phyloP scores from a whole-genome alignment of 306 rosid species.

The Morella rubra region DNA sequence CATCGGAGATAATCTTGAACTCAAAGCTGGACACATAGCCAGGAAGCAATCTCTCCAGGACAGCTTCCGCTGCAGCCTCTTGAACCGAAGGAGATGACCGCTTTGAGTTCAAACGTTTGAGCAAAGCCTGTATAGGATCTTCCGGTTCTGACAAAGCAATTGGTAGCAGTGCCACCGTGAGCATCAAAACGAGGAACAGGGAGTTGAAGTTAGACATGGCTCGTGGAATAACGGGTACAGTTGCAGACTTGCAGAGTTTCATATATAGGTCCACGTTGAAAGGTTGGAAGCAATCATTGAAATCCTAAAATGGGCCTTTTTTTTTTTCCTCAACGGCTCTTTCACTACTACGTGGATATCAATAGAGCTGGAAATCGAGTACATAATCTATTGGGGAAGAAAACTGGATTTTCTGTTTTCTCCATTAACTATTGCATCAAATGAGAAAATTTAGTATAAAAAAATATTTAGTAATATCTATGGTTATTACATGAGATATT shows the following conservation, averaged over 20 bases:
- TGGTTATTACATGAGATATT: too few species aligned
- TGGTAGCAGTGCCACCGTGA: slow-evolving; percentile 27
- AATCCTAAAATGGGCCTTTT: too few species aligned
- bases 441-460: too few species aligned
- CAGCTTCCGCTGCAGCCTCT: slow-evolving; percentile 66
- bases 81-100: slow-evolving; percentile 63
- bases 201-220: slow-evolving; percentile 43
- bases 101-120: slow-evolving; percentile 66
- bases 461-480: too few species aligned
- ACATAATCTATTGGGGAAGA: too few species aligned
- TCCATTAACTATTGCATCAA: too few species aligned
- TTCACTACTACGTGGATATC: too few species aligned
- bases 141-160: slow-evolving; percentile 41
- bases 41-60: slow-evolving; percentile 72
- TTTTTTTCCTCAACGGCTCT: too few species aligned
- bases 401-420: too few species aligned
- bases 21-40: slow-evolving; percentile 58
- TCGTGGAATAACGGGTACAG: background rate
- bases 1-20: slow-evolving; percentile 70
- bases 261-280: background rate
- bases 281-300: background rate
- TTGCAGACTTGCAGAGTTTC: background rate
- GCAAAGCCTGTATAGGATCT: slow-evolving; percentile 50
- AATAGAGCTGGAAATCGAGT: too few species aligned
- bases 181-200: slow-evolving; percentile 45